Evolutionary conservation across 805 yeast species (phyloP), one percentile per base, ranked within the genome.

Genomic region (Hemisphaericaspora nanyangensis): DNA sequence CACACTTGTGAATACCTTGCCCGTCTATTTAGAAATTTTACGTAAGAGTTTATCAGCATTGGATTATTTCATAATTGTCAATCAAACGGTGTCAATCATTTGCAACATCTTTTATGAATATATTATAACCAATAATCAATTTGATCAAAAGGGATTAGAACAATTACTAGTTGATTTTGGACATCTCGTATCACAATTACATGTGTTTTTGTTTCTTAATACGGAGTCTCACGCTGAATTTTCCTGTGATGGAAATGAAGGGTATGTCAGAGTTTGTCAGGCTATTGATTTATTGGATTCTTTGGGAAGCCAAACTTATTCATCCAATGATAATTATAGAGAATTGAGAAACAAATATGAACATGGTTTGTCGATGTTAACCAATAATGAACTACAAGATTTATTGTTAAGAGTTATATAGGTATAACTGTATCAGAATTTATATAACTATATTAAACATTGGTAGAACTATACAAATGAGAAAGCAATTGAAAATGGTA

Each of bases 41-140:
- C 37, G 40, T 19, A 45, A 48, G 15, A 22, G 55, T 15, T 39
- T 68, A 13, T 52, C 64, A 1, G 45, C 48, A 6, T 43, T 56
- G 7, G 72, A 68, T 39, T 67, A 62, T 43, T 60, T 37, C 35
- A 29, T 55, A 5, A 42, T 68, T 2, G 41, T 62, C 5, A 57
- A 59, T 38, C 48, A 44, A 26, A 48, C 64, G 0, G 56, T 61
- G 1, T 48, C 62, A n/a, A 38, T 55, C 3, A 35, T 60, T 12
- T 56, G 63, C 13, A 36, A 39, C 10, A 54, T 65, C 12, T 43
- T 66, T 34, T 52, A 49, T 26, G 74, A 68, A 40, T 68, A 64
- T 39, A 52, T 68, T 26, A 50, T 68, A 29, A 61, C 70, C 25
- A 68, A 67, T 42, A 66, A 66, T 44, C 58, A 51, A 39, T 68